These are phyloP conservation scores for Claviceps humidiphila DNA, from an alignment of 2,329 filamentous ascomycete species.

Conservation along the genomic window DNA sequence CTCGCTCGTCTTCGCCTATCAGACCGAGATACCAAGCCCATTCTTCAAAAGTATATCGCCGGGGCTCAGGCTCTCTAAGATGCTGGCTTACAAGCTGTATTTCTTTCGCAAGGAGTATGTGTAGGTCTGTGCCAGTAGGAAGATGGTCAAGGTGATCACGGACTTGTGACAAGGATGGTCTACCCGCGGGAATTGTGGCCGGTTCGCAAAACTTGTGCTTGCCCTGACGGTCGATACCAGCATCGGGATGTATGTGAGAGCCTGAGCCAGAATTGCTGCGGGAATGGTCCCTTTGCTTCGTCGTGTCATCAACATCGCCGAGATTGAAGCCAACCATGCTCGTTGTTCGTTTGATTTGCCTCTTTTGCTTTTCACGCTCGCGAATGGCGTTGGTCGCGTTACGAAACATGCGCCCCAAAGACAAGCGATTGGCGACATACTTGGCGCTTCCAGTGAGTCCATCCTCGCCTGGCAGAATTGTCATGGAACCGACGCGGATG, in stretches of 20 bases:
- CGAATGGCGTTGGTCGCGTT: conserved; percentile 3
- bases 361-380: conserved; percentile 2
- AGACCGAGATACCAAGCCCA: conserved; percentile 77
- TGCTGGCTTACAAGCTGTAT: conserved; percentile 51
- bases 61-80: conserved; percentile 45
- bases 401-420: conserved; percentile 28
- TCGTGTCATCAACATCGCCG: conserved; percentile 1
- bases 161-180: conserved; percentile 21
- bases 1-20: conserved; percentile 52
- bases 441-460: conserved; percentile 33
- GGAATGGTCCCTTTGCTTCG: neutral
- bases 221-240: conserved; percentile 3
- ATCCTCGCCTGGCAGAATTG: conserved; percentile 45
- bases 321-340: conserved; percentile 2
- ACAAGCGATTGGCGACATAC: conserved; percentile 27
- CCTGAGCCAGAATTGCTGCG: neutral
- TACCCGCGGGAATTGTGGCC: conserved; percentile 6
- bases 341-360: neutral
- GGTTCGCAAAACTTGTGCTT: conserved; percentile 4
- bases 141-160: conserved; percentile 25
- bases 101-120: conserved; percentile 55
- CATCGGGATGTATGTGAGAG: neutral
- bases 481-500: conserved; percentile 42
- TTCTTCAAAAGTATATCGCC: conserved; percentile 66
- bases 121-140: conserved; percentile 36